Percentiles rank a stretch among this genome's conserved stretches.
phyloP scores from a whole-genome alignment of 164 flowering plant genomes.

The Vitis rupestris region DNA sequence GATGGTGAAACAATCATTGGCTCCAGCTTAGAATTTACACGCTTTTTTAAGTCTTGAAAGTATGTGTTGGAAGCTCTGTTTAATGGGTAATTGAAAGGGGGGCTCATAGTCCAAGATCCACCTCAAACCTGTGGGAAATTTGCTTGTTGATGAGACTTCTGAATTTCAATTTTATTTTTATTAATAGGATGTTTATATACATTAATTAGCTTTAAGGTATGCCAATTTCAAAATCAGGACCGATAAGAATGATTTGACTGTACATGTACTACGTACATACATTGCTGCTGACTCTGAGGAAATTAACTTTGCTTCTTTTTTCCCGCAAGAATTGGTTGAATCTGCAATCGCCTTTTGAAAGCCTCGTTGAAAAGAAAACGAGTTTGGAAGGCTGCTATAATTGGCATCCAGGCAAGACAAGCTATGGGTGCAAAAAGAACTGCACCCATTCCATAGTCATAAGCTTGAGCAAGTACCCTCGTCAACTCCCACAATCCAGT shows the following conservation, averaged over 20 bases:
- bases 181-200: background rate
- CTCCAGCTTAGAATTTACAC: too few species aligned
- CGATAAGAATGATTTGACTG: background rate
- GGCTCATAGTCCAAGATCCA: too few species aligned
- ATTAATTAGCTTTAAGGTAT: background rate
- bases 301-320: slow-evolving; percentile 45
- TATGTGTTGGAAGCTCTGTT: too few species aligned
- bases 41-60: too few species aligned
- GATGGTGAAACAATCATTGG: too few species aligned
- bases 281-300: background rate
- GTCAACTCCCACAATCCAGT: slow-evolving; percentile 68
- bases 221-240: background rate
- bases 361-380: slow-evolving; percentile 96
- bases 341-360: slow-evolving; percentile 73
- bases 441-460: slow-evolving; percentile 93
- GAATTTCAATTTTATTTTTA: background rate
- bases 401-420: slow-evolving; percentile 83
- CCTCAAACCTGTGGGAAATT: background rate
- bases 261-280: background rate
- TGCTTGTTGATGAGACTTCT: background rate
- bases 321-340: slow-evolving; percentile 79
- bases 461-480: slow-evolving; percentile 63
- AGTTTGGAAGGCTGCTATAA: slow-evolving; percentile 83
- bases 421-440: slow-evolving; percentile 79
- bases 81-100: too few species aligned